Percentiles rank a stretch among this genome's conserved stretches.
Conservation (phyloP, 2,329 filamentous ascomycete genomes). For the Beauveria sp. region DNA sequence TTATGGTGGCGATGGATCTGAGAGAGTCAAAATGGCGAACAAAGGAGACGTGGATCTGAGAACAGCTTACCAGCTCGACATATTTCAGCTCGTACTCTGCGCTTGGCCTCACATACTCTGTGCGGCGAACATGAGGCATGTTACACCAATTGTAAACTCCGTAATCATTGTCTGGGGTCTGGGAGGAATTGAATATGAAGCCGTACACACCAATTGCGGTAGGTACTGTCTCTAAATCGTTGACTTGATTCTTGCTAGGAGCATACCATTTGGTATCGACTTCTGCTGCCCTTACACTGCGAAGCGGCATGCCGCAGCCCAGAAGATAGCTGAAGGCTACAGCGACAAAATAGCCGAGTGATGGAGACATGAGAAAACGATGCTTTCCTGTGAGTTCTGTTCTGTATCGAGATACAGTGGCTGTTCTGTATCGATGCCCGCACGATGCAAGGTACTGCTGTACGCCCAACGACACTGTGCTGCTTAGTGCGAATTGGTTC, state of each 20-base stretch:
- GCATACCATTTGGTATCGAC: conserved; percentile 49
- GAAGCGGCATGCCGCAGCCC: conserved; percentile 1
- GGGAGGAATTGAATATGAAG: conserved; percentile 64
- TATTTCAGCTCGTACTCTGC: conserved; percentile 60
- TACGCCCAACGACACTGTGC: not conserved
- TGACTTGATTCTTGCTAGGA: conserved; percentile 48
- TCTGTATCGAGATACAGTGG: not conserved
- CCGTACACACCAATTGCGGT: conserved; percentile 58
- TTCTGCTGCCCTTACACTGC: conserved; percentile 10
- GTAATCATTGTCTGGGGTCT: conserved; percentile 47
- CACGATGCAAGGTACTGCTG: not conserved
- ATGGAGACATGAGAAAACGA: not conserved
- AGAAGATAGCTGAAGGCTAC: conserved; percentile 7
- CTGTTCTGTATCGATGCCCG: not conserved
- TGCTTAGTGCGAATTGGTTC: not conserved
- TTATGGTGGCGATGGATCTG: conserved; percentile 79
- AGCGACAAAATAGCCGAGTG: not conserved
- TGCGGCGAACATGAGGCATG: conserved; percentile 71
- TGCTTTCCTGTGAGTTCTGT: too few relatives aligned
- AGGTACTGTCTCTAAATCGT: conserved; percentile 52
- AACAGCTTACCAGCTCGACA: conserved; percentile 59
- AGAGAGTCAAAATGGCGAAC: not conserved
- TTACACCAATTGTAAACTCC: conserved; percentile 76
- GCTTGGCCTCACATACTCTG: conserved; percentile 52
- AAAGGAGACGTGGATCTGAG: not conserved